Base-by-base conservation (phyloP, 164 flowering plant genomes). In the Tetrastigma voinierianum region DNA sequence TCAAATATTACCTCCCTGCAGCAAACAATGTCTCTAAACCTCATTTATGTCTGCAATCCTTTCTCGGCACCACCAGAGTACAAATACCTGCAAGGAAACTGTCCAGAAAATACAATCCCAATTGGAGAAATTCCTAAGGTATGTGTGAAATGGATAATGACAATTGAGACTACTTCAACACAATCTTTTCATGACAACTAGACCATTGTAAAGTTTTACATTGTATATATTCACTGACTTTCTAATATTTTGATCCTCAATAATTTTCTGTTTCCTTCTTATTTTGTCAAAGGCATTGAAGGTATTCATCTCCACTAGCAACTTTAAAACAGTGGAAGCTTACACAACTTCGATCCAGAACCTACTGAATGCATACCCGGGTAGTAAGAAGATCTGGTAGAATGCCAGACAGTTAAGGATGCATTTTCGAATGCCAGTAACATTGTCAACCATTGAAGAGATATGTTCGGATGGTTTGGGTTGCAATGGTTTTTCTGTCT, bases 71-170 rank as follows among this genome's bases (percentile, higher is more conserved):
- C 94, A 54, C 98, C 98, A 14, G 79, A 80, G 0, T 85, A 85
- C 62, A 18, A 51, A 25, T 91, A 86, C 78, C 84, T 75, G 57
- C 85, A 94, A 23, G 72, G 82, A 25, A 80, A 76, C 24, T 93
- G 98, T 70, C 75, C 91, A 2, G 51, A 74, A 0, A 78, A 80
- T 46, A 74, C 96, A 18, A 80, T 86, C 25, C 72, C 18, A 40
- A 90, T 93, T 0, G 86, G 90, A 58, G 88, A 91, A 58, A 84
- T 93, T 48, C 93, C 97, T 21, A 68, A 77, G 92, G 98, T 90
- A 77, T 57, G 70, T 48, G 44, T 15, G 17, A 51, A 20, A 15
- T 75, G 2, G 4, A 15, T 25, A n/a, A 47, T n/a, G 17, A 23
- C 18, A 48, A 0, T 47, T 20, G 40, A 32, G 40, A 32, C 40